Conservation (phyloP, 2,329 filamentous ascomycete species). For the Diaporthe citrichinensis region DNA sequence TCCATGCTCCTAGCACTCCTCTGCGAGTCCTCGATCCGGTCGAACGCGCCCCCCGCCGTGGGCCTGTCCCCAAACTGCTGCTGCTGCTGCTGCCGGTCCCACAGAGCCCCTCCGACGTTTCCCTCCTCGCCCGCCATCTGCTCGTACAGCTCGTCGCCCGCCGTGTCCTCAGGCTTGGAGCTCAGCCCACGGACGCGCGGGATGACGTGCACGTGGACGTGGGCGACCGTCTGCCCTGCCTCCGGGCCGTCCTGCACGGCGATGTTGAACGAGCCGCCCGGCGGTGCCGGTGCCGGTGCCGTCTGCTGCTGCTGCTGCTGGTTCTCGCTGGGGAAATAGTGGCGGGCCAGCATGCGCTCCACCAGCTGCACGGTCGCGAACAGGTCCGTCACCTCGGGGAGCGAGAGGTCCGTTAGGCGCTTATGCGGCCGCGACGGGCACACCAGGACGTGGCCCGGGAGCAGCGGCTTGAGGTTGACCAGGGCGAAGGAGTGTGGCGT, state of each 20-base stretch:
- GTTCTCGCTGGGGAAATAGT: slow-evolving; percentile 60
- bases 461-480: slow-evolving; percentile 94
- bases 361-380: slow-evolving; percentile 90
- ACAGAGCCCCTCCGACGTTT: slow-evolving; percentile 81
- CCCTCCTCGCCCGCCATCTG: slow-evolving; percentile 88
- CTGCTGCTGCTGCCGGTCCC: slow-evolving; percentile 59
- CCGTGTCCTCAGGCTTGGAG: slow-evolving; percentile 52
- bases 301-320: background rate
- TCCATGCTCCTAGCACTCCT: slow-evolving; percentile 76
- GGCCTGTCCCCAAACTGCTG: slow-evolving; percentile 53
- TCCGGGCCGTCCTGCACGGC: slow-evolving; percentile 94
- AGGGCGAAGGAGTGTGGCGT: slow-evolving; percentile 87
- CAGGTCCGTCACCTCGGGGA: slow-evolving; percentile 82
- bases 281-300: too few relatives aligned
- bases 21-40: slow-evolving; percentile 78
- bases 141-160: slow-evolving; percentile 83
- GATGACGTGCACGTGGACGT: slow-evolving; percentile 94
- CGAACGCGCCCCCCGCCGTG: slow-evolving; percentile 70
- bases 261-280: slow-evolving; percentile 83
- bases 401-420: slow-evolving; percentile 81
- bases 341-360: slow-evolving; percentile 78
- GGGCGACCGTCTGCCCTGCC: slow-evolving; percentile 93
- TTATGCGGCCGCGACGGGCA: slow-evolving; percentile 79
- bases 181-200: slow-evolving; percentile 75
- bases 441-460: slow-evolving; percentile 93